Evolutionary conservation across 768 basidiomycete genomes (phyloP), one percentile per base, ranked within the genome.

Genomic region (Boletus barrowsii): DNA sequence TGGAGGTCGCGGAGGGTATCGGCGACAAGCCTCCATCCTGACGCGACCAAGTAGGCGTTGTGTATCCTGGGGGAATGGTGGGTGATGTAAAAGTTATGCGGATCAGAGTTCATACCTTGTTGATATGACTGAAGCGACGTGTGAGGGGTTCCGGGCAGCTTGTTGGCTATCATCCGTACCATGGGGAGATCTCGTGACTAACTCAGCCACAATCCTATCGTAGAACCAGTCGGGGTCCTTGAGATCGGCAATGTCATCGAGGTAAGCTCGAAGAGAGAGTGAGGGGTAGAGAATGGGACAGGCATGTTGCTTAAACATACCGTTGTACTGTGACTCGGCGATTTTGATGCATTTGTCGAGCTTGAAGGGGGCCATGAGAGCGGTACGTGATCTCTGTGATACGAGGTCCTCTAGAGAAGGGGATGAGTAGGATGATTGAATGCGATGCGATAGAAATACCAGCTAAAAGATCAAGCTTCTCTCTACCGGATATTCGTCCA

Each of bases 1-100:
- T 76, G 73, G 43, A 92, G 72, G 26, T 80, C 75, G 48, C 76
- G 76, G 50, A 93, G 72, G 32, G 75, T 74, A 53, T 84, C 76
- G 4, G 77, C 68, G n/a, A 88, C 83, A 45, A 92, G 72, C 58
- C 79, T 88, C 91, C 91, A 93, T 2, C 83, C 86, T 15, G 88
- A 83, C n/a, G 90, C 87, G 33, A 92, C 76, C 80, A 88, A 82
- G 68, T 90, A 91, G 9, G 82, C 69, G 65, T 93, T 93, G 69
- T 93, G 90, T 50, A 93, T 77, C 68, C 90, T 93, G 61, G 40
- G 48, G 33, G 24, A 11, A 57, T 37, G 51, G 50, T 60, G 26
- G 29, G 56, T 52, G 3, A 37, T 18, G 51, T 24, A 17, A 46
- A 33, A 22, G 49, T 15, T 18, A 55, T 49, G 53, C 9, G 26